phyloP scores from a whole-genome alignment of 2,329 filamentous ascomycete genomes.

The Ophiostoma populinum region DNA sequence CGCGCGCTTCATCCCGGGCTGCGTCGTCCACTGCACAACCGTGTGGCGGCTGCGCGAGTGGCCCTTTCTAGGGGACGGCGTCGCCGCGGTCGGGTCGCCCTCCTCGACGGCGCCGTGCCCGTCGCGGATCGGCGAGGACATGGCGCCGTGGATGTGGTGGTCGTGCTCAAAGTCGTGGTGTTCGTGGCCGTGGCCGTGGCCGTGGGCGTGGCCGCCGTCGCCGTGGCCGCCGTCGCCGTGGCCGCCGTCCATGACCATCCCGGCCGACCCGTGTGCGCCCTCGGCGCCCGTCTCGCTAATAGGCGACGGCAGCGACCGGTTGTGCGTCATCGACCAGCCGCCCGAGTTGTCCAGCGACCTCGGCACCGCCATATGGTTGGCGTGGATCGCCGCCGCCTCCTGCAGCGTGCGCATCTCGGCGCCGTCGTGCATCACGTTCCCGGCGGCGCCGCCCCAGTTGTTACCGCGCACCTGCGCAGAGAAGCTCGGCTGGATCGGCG shows the following conservation, averaged over 20 bases:
- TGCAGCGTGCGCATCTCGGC: background rate
- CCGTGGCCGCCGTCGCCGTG: background rate
- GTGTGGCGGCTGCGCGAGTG: constrained; percentile 43
- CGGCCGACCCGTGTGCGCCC: constrained; percentile 21
- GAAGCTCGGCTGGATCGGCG: constrained; percentile 42
- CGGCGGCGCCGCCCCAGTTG: constrained; percentile 24
- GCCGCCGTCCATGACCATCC: constrained; percentile 21
- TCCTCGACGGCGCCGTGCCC: background rate
- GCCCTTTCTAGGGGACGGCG: constrained; percentile 32
- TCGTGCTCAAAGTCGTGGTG: constrained; percentile 10
- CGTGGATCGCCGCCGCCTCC: background rate
- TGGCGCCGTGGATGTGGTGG: constrained; percentile 10
- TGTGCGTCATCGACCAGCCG: constrained; percentile 36
- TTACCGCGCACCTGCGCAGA: constrained; percentile 36
- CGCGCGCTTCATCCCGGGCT: constrained; percentile 48
- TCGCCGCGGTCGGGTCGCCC: constrained; percentile 27
- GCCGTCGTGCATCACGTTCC: constrained; percentile 15
- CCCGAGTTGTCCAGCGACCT: constrained; percentile 25
- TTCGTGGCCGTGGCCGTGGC: background rate
- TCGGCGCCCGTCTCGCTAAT: constrained; percentile 37
- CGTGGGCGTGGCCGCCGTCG: constrained; percentile 1
- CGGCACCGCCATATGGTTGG: constrained; percentile 26
- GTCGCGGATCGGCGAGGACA: constrained; percentile 4
- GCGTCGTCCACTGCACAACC: constrained; percentile 41
- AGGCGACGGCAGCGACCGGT: constrained; percentile 38